Evolutionary conservation across 2,329 filamentous ascomycete genomes (phyloP).

Genomic region (Neospermospora avenae): DNA sequence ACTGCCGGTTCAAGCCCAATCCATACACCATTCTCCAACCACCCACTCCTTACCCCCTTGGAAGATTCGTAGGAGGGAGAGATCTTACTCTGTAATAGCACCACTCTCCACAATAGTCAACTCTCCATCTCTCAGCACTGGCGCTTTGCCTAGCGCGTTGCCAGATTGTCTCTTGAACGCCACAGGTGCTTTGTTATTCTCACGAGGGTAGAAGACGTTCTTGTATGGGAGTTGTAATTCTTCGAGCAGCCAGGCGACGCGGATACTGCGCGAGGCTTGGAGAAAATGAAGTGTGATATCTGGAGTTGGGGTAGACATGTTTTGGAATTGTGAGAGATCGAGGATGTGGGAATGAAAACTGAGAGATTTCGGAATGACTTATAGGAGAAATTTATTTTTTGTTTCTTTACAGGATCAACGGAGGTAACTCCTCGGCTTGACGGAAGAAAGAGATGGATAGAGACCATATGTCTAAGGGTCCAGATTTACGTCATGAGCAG

Average conservation of each 20-base stretch:
- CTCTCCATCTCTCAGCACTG: slow-evolving; percentile 41
- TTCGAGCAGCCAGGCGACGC: slow-evolving; percentile 43
- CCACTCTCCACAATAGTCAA: slow-evolving; percentile 43
- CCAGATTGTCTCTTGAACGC: slow-evolving; percentile 42
- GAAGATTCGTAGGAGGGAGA: background rate
- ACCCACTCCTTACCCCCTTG: background rate
- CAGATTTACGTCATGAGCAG: slow-evolving; percentile 7
- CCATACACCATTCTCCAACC: no score
- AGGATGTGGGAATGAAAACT: background rate
- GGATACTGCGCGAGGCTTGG: slow-evolving; percentile 38
- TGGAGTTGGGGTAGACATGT: slow-evolving; percentile 8
- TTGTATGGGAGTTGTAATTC: slow-evolving; percentile 43
- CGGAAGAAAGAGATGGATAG: background rate
- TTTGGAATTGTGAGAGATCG: background rate
- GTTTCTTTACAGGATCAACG: background rate
- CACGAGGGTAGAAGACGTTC: slow-evolving; percentile 39
- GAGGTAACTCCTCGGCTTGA: background rate
- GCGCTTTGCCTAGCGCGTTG: slow-evolving; percentile 44
- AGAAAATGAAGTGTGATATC: slow-evolving; percentile 43
- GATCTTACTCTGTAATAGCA: slow-evolving; percentile 43
- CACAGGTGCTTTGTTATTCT: slow-evolving; percentile 39
- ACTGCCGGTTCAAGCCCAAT: background rate
- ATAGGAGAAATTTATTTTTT: background rate
- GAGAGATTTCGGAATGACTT: background rate
- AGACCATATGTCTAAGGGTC: background rate